Evolutionary conservation across 139 green algal genomes (phyloP), one percentile per base, ranked within the genome.

Genomic region (Chlorella sorokiniana): DNA sequence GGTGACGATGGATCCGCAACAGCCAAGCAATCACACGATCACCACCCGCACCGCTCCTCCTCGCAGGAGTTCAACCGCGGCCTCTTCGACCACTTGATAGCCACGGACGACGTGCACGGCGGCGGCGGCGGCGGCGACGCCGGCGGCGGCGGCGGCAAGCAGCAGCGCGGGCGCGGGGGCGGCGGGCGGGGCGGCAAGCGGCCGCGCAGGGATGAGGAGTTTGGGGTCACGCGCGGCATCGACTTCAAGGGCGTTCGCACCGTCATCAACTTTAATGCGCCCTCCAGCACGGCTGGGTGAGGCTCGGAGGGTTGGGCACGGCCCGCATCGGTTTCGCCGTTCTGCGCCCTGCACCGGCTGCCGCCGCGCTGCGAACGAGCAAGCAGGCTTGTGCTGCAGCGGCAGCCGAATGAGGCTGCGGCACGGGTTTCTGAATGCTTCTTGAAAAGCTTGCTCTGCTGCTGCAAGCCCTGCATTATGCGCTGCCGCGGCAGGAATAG

Each of bases 211-310:
- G 88, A 94, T 61, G 92, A 91, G 63, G 96, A 99, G 92, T 99
- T 97, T 91, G 96, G 96, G 1, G 96, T 99, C 1, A 96, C 95
- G 9, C 86, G 96, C 0, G 96, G 96, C 31, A 94, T 99, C 27
- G 96, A 99, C 83, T 99, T 99, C 87, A 96, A 98, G 86, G 94
- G 92, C 20, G 96, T 99, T 11, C 68, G 81, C 33, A 99, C 96
- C 1, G 93, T 99, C 10, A 84, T 98, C 61, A 98, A 98, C 86
- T 93, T 95, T 70, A 91, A 98, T 63, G 54, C 92, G 48, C 93
- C 95, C 0, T 63, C 78, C 31, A 87, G 64, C 59, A 65, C 92
- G 33, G 67, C 90, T 74, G 83, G 76, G 62, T 76, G 48, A 52
- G 37, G 40, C 7, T 61, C 42, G 74, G 8, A 29, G 33, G 54